Evolutionary conservation across 2,329 filamentous ascomycete species (phyloP).

Genomic region (Clonostachys byssicola): DNA sequence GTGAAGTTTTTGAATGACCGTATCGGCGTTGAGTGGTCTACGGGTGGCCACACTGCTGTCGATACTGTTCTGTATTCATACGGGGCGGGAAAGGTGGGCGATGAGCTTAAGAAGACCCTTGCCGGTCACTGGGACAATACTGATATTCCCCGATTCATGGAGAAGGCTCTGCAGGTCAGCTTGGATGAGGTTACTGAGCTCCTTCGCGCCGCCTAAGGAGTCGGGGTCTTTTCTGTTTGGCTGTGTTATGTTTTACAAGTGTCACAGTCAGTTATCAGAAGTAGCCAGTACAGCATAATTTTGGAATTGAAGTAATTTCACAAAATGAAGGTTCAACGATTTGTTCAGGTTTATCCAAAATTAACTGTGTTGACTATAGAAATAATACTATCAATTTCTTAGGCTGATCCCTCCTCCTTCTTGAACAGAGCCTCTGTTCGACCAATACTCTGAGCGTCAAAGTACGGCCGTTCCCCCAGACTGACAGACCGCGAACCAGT

Average conservation of each 20-base stretch:
- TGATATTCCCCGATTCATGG: conserved; percentile 18
- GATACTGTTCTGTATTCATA: conserved; percentile 27
- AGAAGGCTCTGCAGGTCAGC: conserved; percentile 15
- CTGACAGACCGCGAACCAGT: conserved; percentile 45
- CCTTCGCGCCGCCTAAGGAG: conserved; percentile 4
- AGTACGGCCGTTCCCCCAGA: conserved; percentile 48
- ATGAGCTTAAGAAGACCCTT: conserved; percentile 13
- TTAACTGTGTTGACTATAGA: no score
- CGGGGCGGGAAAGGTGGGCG: conserved; percentile 13
- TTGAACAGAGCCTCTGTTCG: conserved; percentile 1
- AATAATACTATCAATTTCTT: no score
- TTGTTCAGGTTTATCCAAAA: no score
- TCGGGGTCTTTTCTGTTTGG: no score
- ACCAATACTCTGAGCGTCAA: conserved; percentile 35
- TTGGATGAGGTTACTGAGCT: conserved; percentile 15
- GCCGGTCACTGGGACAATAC: conserved; percentile 20
- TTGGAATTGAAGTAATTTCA: no score
- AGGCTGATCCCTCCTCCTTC: no score
- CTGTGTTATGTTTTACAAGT: no score
- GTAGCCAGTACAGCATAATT: no score
- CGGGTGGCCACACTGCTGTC: conserved; percentile 25
- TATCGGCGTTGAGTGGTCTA: conserved; percentile 24
- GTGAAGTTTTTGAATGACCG: conserved; percentile 16
- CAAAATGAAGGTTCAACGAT: no score
- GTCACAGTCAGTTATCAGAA: no score